These are phyloP conservation scores for Microbotryum scabiosae DNA, from an alignment of 1,284 basidiomycete species.

Conservation along the genomic window DNA sequence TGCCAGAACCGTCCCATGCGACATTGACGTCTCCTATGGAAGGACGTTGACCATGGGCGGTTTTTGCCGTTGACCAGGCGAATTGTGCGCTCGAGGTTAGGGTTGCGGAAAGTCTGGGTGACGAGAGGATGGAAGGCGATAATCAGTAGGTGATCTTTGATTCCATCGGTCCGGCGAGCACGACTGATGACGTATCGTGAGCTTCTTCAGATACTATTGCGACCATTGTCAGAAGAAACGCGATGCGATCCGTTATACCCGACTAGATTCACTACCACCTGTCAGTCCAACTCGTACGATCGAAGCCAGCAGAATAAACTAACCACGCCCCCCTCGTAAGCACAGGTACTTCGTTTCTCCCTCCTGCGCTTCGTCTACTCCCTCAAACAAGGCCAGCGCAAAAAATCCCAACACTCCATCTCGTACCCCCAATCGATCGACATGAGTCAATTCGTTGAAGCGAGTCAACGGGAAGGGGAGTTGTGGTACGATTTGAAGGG, in stretches of 20 bases:
- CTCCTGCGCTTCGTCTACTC: constrained; percentile 82
- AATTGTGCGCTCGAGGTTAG: constrained; percentile 54
- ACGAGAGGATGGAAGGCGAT: constrained; percentile 66
- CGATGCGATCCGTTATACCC: constrained; percentile 65
- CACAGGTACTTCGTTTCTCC: constrained; percentile 63
- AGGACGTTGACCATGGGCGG: no score
- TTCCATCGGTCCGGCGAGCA: neutral
- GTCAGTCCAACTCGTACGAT: constrained; percentile 39
- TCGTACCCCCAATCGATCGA: constrained; percentile 64
- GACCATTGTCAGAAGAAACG: constrained; percentile 59
- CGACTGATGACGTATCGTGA: neutral
- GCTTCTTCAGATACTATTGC: constrained; percentile 59
- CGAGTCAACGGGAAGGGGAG: constrained; percentile 21
- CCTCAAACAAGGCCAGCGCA: constrained; percentile 41
- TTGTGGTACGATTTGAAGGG: constrained; percentile 67
- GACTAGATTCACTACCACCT: constrained; percentile 62
- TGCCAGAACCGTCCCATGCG: neutral
- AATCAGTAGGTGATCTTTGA: constrained; percentile 52
- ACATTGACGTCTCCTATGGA: no score
- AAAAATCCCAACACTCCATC: constrained; percentile 70
- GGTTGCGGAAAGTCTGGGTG: constrained; percentile 52
- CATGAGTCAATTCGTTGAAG: constrained; percentile 55
- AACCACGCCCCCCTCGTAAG: neutral
- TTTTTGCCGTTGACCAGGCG: neutral
- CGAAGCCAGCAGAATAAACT: no score